Conservation (phyloP, 371 early-diverging fungal species). For the Parasitella parasitica region DNA sequence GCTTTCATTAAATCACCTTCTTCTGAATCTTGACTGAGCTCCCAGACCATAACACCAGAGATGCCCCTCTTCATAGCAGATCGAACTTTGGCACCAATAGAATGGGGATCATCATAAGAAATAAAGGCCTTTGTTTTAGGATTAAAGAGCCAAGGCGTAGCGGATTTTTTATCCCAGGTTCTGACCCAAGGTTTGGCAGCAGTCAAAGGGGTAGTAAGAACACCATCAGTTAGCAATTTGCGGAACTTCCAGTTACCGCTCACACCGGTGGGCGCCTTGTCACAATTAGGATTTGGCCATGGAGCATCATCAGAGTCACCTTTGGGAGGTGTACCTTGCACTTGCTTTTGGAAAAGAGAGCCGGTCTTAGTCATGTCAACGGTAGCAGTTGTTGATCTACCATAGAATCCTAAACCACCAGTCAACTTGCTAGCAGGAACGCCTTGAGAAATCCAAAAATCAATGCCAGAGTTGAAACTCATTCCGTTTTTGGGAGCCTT, state of each 20-base stretch:
- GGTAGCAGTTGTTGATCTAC: constrained; percentile 49
- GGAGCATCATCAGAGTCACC: constrained; percentile 36
- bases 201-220: constrained; percentile 41
- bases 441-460: constrained; percentile 55
- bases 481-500: constrained; percentile 23
- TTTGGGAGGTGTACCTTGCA: constrained; percentile 22
- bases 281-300: constrained; percentile 25
- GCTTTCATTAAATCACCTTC: constrained; percentile 28
- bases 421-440: constrained; percentile 59
- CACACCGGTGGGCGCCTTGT: constrained; percentile 22
- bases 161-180: constrained; percentile 43
- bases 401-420: constrained; percentile 67
- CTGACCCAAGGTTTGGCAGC: constrained; percentile 55
- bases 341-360: constrained; percentile 33
- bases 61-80: constrained; percentile 38
- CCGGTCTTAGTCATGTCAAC: constrained; percentile 29
- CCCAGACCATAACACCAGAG: constrained; percentile 59
- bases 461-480: constrained; percentile 50
- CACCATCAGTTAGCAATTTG: constrained; percentile 54
- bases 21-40: constrained; percentile 23
- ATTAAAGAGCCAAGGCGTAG: constrained; percentile 64
- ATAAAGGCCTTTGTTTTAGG: constrained; percentile 53
- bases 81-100: constrained; percentile 48
- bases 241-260: constrained; percentile 57
- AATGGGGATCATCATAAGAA: constrained; percentile 61